Evolutionary conservation across 2,329 filamentous ascomycete genomes (phyloP), one percentile per base, ranked within the genome.

Genomic region (Penicillium psychrosexuale): DNA sequence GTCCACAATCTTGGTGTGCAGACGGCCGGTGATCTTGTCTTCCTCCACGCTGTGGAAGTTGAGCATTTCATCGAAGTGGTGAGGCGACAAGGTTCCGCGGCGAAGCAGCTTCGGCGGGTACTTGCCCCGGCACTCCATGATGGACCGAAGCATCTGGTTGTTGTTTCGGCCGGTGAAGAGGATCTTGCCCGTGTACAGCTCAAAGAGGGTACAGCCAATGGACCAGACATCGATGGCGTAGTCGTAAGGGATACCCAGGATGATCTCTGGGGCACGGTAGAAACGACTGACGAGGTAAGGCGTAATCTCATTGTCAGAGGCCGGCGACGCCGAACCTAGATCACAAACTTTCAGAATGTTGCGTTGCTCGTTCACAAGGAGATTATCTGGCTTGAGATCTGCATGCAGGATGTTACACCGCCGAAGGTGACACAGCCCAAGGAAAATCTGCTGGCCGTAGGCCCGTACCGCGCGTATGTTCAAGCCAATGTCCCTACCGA

Each of bases 201-300:
- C 94, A 73, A 96, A 99, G 30, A 97, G 80, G 0, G 94, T 99
- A 75, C 94, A 99, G 36, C 94, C 95, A 62, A 97, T 91, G 8
- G 93, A 95, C 94, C 94, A 99, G 80, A 96, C 90, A 72, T 99
- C 94, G 61, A 97, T 90, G 8, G 89, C 88, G 70, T 93, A 95
- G 70, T 96, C 91, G 72, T 96, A 96, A 9, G 89, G 88, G 78
- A 97, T 92, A n/a, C 94, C 94, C 3, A 99, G 82, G 58, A 99
- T 96, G 69, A 99, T 91, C 76, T 99, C 94, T 2, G 95, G 94
- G 3, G 94, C 94, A 58, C 94, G 88, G 72, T 99, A 99, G 76
- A 97, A 99, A 53, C 95, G 88, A 77, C 91, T 97, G 69, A 97
- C 91, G 1, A 99, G 86, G 69, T 97, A 97, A 12, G 91, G 91